These are phyloP conservation scores for Tetrahymena borealis DNA, from an alignment of 73 alveolate genomes.

Conservation along the genomic window DNA sequence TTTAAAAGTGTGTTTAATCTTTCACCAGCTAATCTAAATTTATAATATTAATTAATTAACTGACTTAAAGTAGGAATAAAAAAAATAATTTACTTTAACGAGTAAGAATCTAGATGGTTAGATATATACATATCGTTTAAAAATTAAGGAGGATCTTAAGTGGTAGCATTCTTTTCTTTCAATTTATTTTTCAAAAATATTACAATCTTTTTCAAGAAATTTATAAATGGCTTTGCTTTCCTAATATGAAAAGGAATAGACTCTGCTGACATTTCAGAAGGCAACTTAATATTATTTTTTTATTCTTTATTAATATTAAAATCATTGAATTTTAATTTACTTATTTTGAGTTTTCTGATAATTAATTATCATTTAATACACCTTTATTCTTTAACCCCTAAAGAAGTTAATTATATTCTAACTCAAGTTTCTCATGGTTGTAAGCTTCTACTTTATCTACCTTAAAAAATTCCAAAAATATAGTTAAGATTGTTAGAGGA, in stretches of 20 bases:
- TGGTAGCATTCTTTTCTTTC: constrained; percentile 19
- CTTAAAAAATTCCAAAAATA: not conserved
- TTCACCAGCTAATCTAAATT: constrained; percentile 56
- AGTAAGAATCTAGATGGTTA: constrained; percentile 13
- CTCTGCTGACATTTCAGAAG: constrained; percentile 36
- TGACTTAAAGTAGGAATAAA: not conserved
- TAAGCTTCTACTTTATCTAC: constrained; percentile 36
- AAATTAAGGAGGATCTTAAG: not conserved
- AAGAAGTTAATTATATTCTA: constrained; percentile 48
- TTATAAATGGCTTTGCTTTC: constrained; percentile 67
- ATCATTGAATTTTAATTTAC: constrained; percentile 19
- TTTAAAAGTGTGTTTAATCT: constrained; percentile 53
- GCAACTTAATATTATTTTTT: not conserved
- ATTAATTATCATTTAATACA: not conserved
- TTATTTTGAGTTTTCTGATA: constrained; percentile 4
- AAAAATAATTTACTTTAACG: constrained; percentile 22
- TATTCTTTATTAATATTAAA: constrained; percentile 1
- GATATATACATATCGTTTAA: not conserved
- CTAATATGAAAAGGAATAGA: constrained; percentile 70
- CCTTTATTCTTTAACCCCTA: constrained; percentile 40
- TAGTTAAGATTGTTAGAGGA: not conserved
- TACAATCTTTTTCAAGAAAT: constrained; percentile 62
- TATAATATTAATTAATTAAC: constrained; percentile 26
- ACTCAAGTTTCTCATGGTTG: constrained; percentile 36
- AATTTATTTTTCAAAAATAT: constrained; percentile 51